phyloP scores from a whole-genome alignment of 129 eudicot species.

The Flaveria robusta region DNA sequence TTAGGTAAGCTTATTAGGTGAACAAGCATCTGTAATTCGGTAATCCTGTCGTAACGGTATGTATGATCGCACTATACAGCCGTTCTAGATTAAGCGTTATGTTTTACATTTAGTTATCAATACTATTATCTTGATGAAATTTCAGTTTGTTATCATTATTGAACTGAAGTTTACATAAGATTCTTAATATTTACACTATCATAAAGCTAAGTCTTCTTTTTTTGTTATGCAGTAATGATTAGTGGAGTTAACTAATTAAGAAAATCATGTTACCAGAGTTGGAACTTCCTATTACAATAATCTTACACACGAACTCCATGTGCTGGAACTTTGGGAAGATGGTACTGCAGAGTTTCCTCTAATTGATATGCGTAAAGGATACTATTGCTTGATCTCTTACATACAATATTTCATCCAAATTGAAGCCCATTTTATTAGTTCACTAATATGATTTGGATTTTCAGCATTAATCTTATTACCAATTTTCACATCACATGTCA shows the following conservation, averaged over 20 bases:
- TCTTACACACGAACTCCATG: constrained; percentile 73
- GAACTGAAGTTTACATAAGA: no score
- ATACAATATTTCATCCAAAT: neutral
- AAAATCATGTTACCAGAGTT: constrained; percentile 49
- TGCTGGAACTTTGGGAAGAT: constrained; percentile 88
- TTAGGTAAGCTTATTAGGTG: constrained; percentile 44
- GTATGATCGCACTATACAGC: neutral
- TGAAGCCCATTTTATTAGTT: neutral
- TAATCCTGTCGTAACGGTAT: neutral
- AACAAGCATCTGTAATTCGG: neutral
- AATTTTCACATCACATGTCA: neutral
- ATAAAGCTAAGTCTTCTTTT: no score
- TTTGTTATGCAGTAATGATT: no score
- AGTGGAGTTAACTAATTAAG: constrained; percentile 6
- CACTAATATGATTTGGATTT: neutral
- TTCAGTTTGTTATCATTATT: neutral
- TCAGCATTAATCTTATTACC: neutral
- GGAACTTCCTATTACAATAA: constrained; percentile 87
- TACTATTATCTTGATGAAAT: neutral
- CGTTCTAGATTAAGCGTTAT: neutral
- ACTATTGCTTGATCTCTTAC: constrained; percentile 1
- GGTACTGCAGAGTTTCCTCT: constrained; percentile 60
- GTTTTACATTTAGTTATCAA: neutral
- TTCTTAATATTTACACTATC: no score
- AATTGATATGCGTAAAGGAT: constrained; percentile 70